Base-by-base conservation (phyloP, 2,329 filamentous ascomycete genomes). In the Trichoderma sp. region DNA sequence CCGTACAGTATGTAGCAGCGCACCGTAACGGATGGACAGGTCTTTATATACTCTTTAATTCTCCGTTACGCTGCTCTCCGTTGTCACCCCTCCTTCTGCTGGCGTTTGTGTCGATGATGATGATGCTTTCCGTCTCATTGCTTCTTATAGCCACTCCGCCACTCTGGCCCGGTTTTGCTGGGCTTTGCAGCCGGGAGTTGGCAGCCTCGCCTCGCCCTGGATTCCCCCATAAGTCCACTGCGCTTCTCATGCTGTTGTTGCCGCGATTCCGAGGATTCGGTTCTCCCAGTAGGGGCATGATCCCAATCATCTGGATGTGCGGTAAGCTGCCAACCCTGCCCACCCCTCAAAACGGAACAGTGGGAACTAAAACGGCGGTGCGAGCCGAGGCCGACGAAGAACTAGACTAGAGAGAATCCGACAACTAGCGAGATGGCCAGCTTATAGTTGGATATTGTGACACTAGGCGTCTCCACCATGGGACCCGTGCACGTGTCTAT, bases 361-460 rank as follows among this genome's bases (percentile, higher is more conserved):
- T 65, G 71, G 49, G 69, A 71, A 71, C 75, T 74, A 74, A 75
- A 75, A 74, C 76, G 76, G 76, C 78, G 78, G 76, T 77, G 78
- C 78, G 78, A 79, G 76, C 78, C 78, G 78, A 78, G 73, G 75
- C 75, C 76, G 78, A 76, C 75, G 74, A 75, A 69, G 73, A 76
- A 74, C 71, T 71, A 77, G 74, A 73, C 76, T 77, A 77, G 76
- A 73, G 73, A 31, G 73, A 73, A 70, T 73, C 75, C 74, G 75
- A 74, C 72, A 73, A 73, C 70, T 74, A 73, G 73, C 74, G 75
- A 72, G 66, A 56, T 43, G 43, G 68, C 73, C 70, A 70, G 69
- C 72, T 65, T 68, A 70, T 68, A 70, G 59, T 63, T 68, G 69
- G 59, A 65, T 52, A 52, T 37, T 56, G 37, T 58, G 37, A 56